Conservation (phyloP, 73 alveolate genomes). For the Blepharisma stoltei region DNA sequence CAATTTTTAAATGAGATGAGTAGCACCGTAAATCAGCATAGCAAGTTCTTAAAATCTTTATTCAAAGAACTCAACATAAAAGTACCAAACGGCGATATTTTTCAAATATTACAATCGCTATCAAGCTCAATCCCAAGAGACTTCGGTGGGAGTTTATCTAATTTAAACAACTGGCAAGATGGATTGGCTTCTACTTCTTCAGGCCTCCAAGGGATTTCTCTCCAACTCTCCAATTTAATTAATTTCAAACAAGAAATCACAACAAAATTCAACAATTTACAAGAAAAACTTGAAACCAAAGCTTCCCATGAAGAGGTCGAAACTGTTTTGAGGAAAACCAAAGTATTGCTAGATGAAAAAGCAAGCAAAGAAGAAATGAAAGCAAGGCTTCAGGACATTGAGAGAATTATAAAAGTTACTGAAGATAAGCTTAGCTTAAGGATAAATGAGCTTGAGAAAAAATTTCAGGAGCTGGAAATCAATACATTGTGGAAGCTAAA, state of each 20-base stretch:
- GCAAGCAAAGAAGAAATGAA: not conserved
- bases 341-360: conserved; percentile 38
- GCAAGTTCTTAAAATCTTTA: not conserved
- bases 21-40: not conserved
- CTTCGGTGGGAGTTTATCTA: not conserved
- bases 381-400: not conserved
- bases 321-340: conserved; percentile 28
- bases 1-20: not conserved
- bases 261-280: not conserved
- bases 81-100: not conserved
- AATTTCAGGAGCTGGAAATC: conserved; percentile 46
- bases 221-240: not conserved
- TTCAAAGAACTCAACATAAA: not conserved
- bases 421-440: conserved; percentile 30
- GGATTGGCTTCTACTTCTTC: no score
- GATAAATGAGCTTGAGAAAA: conserved; percentile 33
- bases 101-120: not conserved
- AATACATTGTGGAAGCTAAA: conserved; percentile 63
- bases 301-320: not conserved
- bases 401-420: not conserved
- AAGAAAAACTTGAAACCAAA: not conserved
- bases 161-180: not conserved
- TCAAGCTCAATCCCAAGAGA: not conserved
- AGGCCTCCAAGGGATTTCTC: not conserved
- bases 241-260: not conserved